Base-by-base conservation (phyloP, 257 asterid genomes). In the Leptodermis oblonga region DNA sequence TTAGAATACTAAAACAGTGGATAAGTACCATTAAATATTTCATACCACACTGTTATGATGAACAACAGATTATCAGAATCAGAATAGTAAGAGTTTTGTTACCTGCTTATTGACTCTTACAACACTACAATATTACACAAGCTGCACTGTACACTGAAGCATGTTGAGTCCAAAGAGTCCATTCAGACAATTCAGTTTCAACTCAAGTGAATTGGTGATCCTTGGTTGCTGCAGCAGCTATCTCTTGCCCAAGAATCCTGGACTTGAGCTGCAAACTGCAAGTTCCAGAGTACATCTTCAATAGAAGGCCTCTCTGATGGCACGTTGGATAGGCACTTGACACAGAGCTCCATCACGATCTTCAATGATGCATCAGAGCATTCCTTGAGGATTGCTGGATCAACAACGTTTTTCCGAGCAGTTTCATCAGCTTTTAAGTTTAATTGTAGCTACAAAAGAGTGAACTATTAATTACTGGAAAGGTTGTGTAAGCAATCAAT, bases 201-300 rank as follows among this genome's bases (percentile, higher is more conserved):
- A 11, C 23, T 31, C 22, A 64, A 64, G 68, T 67, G 78, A 70
- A 52, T 53, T 39, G 94, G 97, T 1, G 96, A 86, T 45, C 74
- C 81, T 14, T 75, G 87, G 65, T 61, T 79, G 76, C 85, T 85
- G 73, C 83, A 84, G 71, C 72, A 70, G 55, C 86, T 51, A 60
- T 85, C 90, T 5, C 74, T 79, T 25, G 68, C 75, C 82, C 79
- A 75, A 31, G 85, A 73, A 18, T 86, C 94, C 70, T 90, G 96
- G 46, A 90, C 87, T 76, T 92, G 98, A 71, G 92, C 91, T 46
- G 98, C 97, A 80, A 85, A 92, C 77, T 88, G 97, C 87, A 92
- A 69, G 71, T 92, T 92, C 98, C 98, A 92, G 2, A 90, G 78
- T 28, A 88, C 71, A 72, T 90, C 97, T 77, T 88, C 98, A 4